Evolutionary conservation across 305 asterid genomes (phyloP), one percentile per base, ranked within the genome.

Genomic region (Striga hermonthica): DNA sequence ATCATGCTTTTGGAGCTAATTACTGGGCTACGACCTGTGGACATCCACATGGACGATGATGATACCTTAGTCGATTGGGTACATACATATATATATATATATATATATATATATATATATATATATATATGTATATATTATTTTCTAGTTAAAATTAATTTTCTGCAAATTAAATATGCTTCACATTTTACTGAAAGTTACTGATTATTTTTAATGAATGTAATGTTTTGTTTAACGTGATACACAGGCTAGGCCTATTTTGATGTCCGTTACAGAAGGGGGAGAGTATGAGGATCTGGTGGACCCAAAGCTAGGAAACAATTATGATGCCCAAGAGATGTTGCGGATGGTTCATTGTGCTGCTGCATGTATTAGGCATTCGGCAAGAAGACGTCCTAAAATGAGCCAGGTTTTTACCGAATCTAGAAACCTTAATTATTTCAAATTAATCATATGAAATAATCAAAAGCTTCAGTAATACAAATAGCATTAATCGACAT

Each of bases 61-160:
- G 90, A 86, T 15, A 84, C 78, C 65, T 60, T 86, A 59, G 85
- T 86, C 0, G 94, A 86, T 14, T 84, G 91, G 91, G 95, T 86
- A 82, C n/a, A n/a, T n/a, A n/a, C n/a, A n/a, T n/a, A n/a, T n/a
- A n/a, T n/a, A n/a, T n/a, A n/a, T n/a, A n/a, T n/a, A n/a, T n/a
- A n/a, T n/a, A n/a, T n/a, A n/a, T n/a, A n/a, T n/a, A n/a, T n/a
- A n/a, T n/a, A n/a, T n/a, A n/a, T n/a, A n/a, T n/a, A n/a, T n/a
- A n/a, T n/a, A n/a, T n/a, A n/a, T n/a, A n/a, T n/a, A n/a, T n/a
- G n/a, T n/a, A n/a, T n/a, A 22, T 22, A 22, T 22, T 22, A 22
- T 22, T 22, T 22, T 22, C 31, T 22, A 22, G 31, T 22, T 22
- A 22, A 22, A 0, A 22, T 0, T 22, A 2, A 22, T 22, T 22